Base-by-base conservation (phyloP, 2,329 filamentous ascomycete species). In the Cladosporium cucumerinum region DNA sequence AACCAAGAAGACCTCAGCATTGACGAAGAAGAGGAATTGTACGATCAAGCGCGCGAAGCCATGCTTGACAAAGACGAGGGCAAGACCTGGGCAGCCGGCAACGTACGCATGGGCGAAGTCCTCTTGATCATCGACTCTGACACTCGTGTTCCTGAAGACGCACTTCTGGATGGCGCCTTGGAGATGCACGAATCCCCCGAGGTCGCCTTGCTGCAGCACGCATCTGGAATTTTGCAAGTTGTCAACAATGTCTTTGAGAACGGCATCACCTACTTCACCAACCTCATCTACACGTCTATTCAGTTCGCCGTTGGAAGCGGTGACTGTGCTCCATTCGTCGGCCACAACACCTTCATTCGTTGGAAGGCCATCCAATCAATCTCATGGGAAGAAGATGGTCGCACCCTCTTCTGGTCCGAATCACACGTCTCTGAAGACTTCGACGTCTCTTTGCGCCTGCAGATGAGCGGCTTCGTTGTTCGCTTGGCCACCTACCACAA, bases 361-460 rank as follows among this genome's bases (percentile, higher is more conserved):
- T 92, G 90, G 90, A 80, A 81, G 57, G 86, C 86, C 10, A 78
- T 88, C 32, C 86, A 88, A 69, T 80, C 85, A 57, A 82, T 88
- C 52, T 81, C 82, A 2, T 86, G 83, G 71, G 84, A 85, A 39
- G 80, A 86, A 63, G 86, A 87, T 61, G 84, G 83, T 12, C 82
- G 86, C 68, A 84, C 87, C 16, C 87, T 88, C 70, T 91, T 86
- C 78, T 92, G 90, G 89, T 91, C 89, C 8, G 90, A 92, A 73
- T 83, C 82, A 5, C 88, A 89, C 70, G 90, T 93, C 0, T 92
- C 89, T 0, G 90, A 93, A 67, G 90, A 93, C 71, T 92, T 92
- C 63, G 89, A 92, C 67, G 90, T 92, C 78, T 85, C 87, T 12
- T 82, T 93, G 0, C 87, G 89, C 39, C 82, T 92, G 5, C 90